phyloP scores from a whole-genome alignment of 202 grass and related monocot genomes.

The Zoysia matrella region DNA sequence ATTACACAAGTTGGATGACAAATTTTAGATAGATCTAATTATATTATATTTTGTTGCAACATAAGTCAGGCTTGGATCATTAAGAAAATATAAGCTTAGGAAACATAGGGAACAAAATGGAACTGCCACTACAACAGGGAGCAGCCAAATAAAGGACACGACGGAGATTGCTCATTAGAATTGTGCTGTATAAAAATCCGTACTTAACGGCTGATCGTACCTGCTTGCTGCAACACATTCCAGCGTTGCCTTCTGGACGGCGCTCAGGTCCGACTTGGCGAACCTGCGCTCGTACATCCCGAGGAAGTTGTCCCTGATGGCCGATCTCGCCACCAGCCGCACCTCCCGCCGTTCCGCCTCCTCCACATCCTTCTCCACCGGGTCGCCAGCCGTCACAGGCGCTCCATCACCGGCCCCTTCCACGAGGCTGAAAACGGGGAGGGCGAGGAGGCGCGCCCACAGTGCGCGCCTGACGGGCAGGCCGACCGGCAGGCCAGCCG shows the following conservation, averaged over 20 bases:
- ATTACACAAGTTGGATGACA: not conserved
- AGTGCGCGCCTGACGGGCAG: slow-evolving; percentile 58
- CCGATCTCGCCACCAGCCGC: slow-evolving; percentile 62
- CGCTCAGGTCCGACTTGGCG: slow-evolving; percentile 63
- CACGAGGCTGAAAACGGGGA: slow-evolving; percentile 62
- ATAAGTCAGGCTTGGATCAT: not conserved
- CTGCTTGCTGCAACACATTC: slow-evolving; percentile 80
- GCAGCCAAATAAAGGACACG: not conserved
- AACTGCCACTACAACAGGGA: not conserved
- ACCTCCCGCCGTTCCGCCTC: slow-evolving; percentile 62
- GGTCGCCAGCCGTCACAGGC: slow-evolving; percentile 48
- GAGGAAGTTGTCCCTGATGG: slow-evolving; percentile 77
- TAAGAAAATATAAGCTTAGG: not conserved
- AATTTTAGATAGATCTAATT: not conserved
- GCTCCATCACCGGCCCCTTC: slow-evolving; percentile 50
- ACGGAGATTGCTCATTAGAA: not conserved
- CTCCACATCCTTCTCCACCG: slow-evolving; percentile 52
- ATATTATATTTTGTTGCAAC: not conserved
- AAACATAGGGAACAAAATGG: not conserved
- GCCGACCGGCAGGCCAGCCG: slow-evolving; percentile 51
- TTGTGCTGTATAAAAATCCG: not conserved
- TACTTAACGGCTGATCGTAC: slow-evolving; percentile 38
- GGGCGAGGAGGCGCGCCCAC: slow-evolving; percentile 68
- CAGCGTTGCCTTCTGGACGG: slow-evolving; percentile 60
- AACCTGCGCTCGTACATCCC: slow-evolving; percentile 84